A percentile compares a stretch with the other conserved stretches of the same genome.
Conservation (phyloP, 495 filamentous ascomycete species). For the Aspergillus olivimuriae region DNA sequence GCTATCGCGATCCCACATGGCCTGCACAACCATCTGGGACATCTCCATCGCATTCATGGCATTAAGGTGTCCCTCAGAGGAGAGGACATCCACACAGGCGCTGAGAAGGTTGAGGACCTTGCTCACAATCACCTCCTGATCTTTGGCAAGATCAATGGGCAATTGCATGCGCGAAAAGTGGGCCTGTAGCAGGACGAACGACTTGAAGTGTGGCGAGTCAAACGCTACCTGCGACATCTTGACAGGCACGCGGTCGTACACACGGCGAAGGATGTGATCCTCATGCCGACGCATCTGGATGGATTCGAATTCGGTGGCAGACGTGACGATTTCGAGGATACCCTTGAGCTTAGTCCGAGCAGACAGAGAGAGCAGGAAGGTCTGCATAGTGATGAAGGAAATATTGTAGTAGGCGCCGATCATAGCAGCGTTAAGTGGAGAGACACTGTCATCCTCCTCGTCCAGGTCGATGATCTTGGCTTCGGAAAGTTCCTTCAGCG, state of each 20-base stretch:
- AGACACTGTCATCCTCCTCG: slow-evolving; percentile 89
- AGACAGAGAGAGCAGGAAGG: slow-evolving; percentile 90
- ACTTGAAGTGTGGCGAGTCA: slow-evolving; percentile 97
- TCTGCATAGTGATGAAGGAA: slow-evolving; percentile 99
- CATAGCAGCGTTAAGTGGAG: slow-evolving; percentile 90
- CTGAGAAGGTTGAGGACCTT: slow-evolving; percentile 85
- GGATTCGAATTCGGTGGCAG: slow-evolving; percentile 91
- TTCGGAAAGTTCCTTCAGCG: slow-evolving; percentile 83
- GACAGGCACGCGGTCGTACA: slow-evolving; percentile 90
- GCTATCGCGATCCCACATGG: slow-evolving; percentile 97
- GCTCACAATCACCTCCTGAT: slow-evolving; percentile 81
- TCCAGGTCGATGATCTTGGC: slow-evolving; percentile 96
- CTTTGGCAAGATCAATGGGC: slow-evolving; percentile 93
- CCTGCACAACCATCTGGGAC: slow-evolving; percentile 98
- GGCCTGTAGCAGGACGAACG: slow-evolving; percentile 91
- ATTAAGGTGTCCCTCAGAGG: slow-evolving; percentile 92
- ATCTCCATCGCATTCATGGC: slow-evolving; percentile 99
- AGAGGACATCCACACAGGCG: slow-evolving; percentile 90
- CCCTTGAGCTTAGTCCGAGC: slow-evolving; percentile 89
- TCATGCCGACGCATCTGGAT: slow-evolving; percentile 95
- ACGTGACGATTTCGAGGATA: slow-evolving; percentile 94
- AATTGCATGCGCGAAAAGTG: slow-evolving; percentile 97
- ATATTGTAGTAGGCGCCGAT: slow-evolving; percentile 99
- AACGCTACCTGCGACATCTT: slow-evolving; percentile 83
- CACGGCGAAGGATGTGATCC: slow-evolving; percentile 76